Percentiles rank a stretch among this genome's conserved stretches.
These are phyloP conservation scores for Cantharellus cinnabarinus DNA, from an alignment of 768 basidiomycete species.

Conservation along the genomic window DNA sequence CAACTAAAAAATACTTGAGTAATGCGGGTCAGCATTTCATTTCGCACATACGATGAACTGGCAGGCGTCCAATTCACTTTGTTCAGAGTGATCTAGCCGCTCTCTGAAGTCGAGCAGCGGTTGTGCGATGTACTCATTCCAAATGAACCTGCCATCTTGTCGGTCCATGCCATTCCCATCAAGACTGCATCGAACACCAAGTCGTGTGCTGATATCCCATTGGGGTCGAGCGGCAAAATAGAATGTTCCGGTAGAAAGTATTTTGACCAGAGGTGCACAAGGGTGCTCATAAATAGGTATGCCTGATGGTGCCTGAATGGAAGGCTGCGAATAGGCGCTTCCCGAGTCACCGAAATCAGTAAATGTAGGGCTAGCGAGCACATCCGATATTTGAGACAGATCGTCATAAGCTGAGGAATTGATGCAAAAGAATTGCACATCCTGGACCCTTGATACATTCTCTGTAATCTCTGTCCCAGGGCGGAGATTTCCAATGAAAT, in stretches of 20 bases:
- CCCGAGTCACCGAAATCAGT: constrained; percentile 31
- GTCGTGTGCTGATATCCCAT: constrained; percentile 80
- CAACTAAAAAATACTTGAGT: constrained; percentile 25
- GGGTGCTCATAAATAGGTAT: constrained; percentile 57
- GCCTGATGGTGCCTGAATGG: constrained; percentile 17
- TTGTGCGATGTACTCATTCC: constrained; percentile 83
- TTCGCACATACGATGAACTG: constrained; percentile 53
- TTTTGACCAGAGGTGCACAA: constrained; percentile 73
- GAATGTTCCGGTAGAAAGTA: constrained; percentile 79
- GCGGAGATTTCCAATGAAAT: constrained; percentile 51
- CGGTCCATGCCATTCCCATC: constrained; percentile 19
- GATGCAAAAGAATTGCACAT: constrained; percentile 77
- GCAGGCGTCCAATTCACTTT: constrained; percentile 56
- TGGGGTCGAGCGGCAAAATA: constrained; percentile 68
- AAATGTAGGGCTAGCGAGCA: constrained; percentile 25
- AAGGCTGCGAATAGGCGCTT: constrained; percentile 22
- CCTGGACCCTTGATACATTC: constrained; percentile 64
- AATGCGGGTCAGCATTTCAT: background rate
- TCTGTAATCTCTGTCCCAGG: constrained; percentile 36
- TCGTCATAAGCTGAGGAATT: constrained; percentile 76
- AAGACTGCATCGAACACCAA: constrained; percentile 44
- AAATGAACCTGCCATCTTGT: constrained; percentile 80
- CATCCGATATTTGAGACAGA: constrained; percentile 27
- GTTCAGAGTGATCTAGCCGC: constrained; percentile 45
- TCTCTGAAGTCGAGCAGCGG: constrained; percentile 79